A percentile compares a stretch with the other conserved stretches of the same genome.
phyloP scores from a whole-genome alignment of 116 monocot genomes.

The Phalaenopsis hybrid region DNA sequence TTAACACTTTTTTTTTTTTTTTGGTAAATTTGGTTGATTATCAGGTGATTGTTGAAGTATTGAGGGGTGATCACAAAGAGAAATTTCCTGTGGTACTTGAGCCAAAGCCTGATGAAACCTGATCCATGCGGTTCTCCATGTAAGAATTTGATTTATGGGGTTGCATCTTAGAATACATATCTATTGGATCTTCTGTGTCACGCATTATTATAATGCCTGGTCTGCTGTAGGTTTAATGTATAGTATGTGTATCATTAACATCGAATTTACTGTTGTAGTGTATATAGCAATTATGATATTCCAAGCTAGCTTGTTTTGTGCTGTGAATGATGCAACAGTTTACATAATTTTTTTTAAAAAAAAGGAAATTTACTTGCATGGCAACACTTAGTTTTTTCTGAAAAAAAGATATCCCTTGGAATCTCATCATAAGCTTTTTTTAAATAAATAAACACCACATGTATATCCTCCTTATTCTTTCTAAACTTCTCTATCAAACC shows the following conservation, averaged over 20 bases:
- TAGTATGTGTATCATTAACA: not conserved
- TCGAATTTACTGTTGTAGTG: not conserved
- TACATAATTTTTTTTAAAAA: no score
- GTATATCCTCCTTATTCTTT: no score
- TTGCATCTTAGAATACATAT: not conserved
- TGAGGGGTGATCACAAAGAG: slow-evolving; percentile 90
- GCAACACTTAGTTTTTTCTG: no score
- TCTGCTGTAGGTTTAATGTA: not conserved
- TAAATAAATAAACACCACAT: no score
- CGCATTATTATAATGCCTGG: not conserved
- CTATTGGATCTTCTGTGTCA: not conserved
- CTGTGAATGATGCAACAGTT: no score
- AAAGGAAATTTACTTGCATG: no score
- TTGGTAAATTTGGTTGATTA: no score
- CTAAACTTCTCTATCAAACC: no score
- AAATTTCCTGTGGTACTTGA: slow-evolving; percentile 88
- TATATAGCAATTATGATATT: not conserved
- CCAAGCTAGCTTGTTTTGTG: no score
- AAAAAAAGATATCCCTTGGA: no score
- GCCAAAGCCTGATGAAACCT: slow-evolving; percentile 88
- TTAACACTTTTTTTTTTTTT: not conserved
- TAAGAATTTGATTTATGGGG: not conserved
- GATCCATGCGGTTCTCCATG: not conserved
- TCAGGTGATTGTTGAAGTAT: slow-evolving; percentile 81
- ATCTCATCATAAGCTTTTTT: no score